These are phyloP conservation scores for Plasmodium adleri DNA, from an alignment of 169 alveolate genomes.

Conservation along the genomic window DNA sequence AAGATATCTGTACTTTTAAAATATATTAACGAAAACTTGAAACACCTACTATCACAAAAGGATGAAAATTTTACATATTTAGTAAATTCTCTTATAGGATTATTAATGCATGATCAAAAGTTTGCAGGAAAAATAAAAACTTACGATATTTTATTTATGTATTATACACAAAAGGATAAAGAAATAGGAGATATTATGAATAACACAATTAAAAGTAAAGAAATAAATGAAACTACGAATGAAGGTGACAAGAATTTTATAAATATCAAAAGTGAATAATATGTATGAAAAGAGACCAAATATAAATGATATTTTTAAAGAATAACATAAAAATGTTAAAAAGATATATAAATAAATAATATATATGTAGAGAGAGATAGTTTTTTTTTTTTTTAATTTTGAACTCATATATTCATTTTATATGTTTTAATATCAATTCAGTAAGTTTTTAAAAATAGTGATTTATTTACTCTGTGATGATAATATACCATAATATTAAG, in stretches of 20 bases:
- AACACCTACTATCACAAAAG: slow-evolving; percentile 8
- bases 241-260: background rate
- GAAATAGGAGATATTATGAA: slow-evolving; percentile 5
- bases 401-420: slow-evolving; percentile 6
- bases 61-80: slow-evolving; percentile 31
- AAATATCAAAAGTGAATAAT: too few species aligned
- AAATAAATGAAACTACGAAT: background rate
- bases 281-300: background rate
- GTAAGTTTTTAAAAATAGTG: too few species aligned
- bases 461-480: too few species aligned
- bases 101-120: slow-evolving; percentile 21
- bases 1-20: slow-evolving; percentile 28
- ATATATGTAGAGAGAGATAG: background rate
- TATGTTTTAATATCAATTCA: background rate
- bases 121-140: slow-evolving; percentile 6
- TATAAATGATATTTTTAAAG: background rate
- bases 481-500: too few species aligned
- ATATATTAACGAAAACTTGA: slow-evolving; percentile 29
- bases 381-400: too few species aligned
- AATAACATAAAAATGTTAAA: background rate
- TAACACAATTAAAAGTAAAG: background rate
- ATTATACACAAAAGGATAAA: slow-evolving; percentile 13
- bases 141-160: slow-evolving; percentile 19
- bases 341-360: background rate
- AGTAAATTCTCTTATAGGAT: slow-evolving; percentile 17